These are phyloP conservation scores for Aspergillus latus DNA, from an alignment of 2,329 filamentous ascomycete species.

Conservation along the genomic window DNA sequence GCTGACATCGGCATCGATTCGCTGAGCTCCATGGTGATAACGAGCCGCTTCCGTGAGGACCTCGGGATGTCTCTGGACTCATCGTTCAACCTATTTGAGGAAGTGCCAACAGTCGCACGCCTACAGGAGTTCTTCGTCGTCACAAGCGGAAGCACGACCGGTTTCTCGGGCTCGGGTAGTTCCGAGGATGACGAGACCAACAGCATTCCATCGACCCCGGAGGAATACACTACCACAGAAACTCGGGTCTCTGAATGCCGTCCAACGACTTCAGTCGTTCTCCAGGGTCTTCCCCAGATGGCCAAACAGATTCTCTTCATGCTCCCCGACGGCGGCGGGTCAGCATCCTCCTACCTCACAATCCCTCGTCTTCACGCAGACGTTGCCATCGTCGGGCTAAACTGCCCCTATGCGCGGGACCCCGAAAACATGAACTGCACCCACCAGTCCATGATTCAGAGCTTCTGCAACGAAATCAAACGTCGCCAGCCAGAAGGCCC, in stretches of 20 bases:
- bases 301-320: constrained; percentile 5
- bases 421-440: not conserved
- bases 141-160: not conserved
- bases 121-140: constrained; percentile 1
- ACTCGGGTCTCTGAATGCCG: not conserved
- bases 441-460: not conserved
- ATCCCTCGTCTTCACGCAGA: not conserved
- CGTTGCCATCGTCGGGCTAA: not conserved
- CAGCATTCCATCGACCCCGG: not conserved
- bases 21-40: constrained; percentile 15
- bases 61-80: constrained; percentile 6
- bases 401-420: not conserved
- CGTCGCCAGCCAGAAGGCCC: constrained; percentile 46
- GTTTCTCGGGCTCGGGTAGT: not conserved
- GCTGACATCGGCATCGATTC: constrained; percentile 20
- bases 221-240: not conserved
- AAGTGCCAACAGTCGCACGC: not conserved
- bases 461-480: constrained; percentile 37
- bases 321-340: constrained; percentile 7
- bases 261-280: constrained; percentile 2
- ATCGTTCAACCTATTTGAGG: constrained; percentile 2
- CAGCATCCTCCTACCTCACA: not conserved
- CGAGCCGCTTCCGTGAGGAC: constrained; percentile 16
- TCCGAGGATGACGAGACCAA: not conserved
- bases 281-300: not conserved